phyloP scores from a whole-genome alignment of 495 filamentous ascomycete genomes.

The Penicillium herquei region DNA sequence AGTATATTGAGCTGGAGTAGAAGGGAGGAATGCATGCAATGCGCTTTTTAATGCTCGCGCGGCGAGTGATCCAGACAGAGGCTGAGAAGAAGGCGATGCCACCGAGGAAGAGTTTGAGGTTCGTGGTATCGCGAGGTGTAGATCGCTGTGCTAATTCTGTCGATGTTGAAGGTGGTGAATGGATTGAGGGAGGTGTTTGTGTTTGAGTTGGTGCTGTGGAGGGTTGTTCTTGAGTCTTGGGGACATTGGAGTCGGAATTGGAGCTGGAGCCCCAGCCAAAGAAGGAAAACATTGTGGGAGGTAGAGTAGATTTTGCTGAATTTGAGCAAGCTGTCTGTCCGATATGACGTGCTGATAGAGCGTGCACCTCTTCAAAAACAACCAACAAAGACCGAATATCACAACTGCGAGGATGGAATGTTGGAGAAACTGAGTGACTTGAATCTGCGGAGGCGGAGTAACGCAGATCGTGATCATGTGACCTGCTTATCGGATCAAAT shows the following conservation, averaged over 20 bases:
- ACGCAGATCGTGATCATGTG: slow-evolving; percentile 2
- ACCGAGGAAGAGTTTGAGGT: slow-evolving; percentile 60
- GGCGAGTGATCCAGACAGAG: slow-evolving; percentile 67
- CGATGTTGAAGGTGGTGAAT: slow-evolving; percentile 8
- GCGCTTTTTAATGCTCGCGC: slow-evolving; percentile 57
- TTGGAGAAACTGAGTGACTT: neutral
- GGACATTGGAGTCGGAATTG: slow-evolving; percentile 10
- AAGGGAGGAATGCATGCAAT: slow-evolving; percentile 57
- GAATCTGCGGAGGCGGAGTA: slow-evolving; percentile 9
- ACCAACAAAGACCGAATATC: neutral
- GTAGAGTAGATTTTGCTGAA: too few relatives aligned
- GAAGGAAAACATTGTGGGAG: slow-evolving; percentile 22
- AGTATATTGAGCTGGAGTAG: slow-evolving; percentile 57
- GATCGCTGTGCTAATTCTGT: slow-evolving; percentile 16
- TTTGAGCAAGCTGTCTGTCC: too few relatives aligned
- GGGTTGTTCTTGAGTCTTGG: slow-evolving; percentile 9
- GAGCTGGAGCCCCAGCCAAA: slow-evolving; percentile 33
- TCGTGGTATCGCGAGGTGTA: slow-evolving; percentile 21
- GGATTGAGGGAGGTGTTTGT: neutral
- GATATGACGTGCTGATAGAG: too few relatives aligned
- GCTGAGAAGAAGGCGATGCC: slow-evolving; percentile 71
- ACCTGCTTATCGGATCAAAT: neutral
- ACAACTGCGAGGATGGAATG: too few relatives aligned
- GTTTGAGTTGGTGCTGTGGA: neutral
- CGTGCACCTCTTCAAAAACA: too few relatives aligned